Base-by-base conservation (phyloP, 176 grass and related monocot species). In the Phoenix dactylifera region DNA sequence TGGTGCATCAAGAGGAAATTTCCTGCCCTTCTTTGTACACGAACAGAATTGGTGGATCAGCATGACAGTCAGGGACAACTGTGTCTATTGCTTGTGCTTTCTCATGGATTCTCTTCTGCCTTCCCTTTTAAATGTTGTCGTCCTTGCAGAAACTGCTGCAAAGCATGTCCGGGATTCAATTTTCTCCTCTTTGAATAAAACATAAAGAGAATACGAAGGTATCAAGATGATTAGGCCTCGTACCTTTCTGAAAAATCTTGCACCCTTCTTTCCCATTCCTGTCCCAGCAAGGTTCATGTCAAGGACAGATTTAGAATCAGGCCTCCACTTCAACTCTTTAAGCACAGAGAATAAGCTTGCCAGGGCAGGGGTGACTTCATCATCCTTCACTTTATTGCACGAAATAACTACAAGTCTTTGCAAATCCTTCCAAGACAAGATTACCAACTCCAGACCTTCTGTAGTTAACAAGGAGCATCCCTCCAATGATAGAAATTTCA, bases 161-260 rank as follows among this genome's bases (percentile, higher is more conserved):
- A 80, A 63, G 66, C 28, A 30, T 4, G 60, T 74, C 12, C 26
- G 39, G 49, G 26, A 16, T 49, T 65, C 39, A 29, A 60, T 71
- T 50, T 26, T 15, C 44, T 65, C 78, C 57, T 65, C 74, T 69
- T 82, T 60, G 44, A 4, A 53, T 10, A 39, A 9, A 7, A 39
- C 35, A 26, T 58, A 72, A 44, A 70, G 74, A 57, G 28, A 60
- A 57, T n/a, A 18, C 55, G 54, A 52, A 57, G 55, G 57, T 73
- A 79, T 68, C 59, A 63, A 49, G 59, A 54, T 44, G 30, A 28
- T 74, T 66, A 55, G 57, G 75, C 73, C 70, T 86, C 81, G 80
- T 83, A 92, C 87, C 87, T 84, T 87, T 98, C 86, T 92, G 79
- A 88, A 98, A 80, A 98, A 85, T 30, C 83, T 83, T 48, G 73